phyloP scores from a whole-genome alignment of 257 asterid genomes.

The Eustoma russellianum region DNA sequence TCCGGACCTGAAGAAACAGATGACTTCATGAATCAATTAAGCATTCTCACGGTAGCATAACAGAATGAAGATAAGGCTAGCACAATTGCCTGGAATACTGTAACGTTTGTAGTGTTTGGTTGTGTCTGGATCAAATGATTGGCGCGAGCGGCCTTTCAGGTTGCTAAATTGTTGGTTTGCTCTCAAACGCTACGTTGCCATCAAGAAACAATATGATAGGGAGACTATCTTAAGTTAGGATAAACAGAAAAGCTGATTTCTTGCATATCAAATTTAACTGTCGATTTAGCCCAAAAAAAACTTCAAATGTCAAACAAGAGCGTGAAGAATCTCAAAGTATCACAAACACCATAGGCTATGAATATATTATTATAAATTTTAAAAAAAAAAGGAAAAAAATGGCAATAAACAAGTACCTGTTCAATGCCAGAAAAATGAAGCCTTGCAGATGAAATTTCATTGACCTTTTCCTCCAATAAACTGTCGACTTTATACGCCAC shows the following conservation, averaged over 20 bases:
- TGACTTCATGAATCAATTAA: not conserved
- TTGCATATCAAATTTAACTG: not conserved
- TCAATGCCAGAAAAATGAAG: constrained; percentile 42
- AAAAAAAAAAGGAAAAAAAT: too few relatives aligned
- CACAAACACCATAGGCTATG: too few relatives aligned
- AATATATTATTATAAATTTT: too few relatives aligned
- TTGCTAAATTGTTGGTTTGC: constrained; percentile 27
- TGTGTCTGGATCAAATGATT: constrained; percentile 27
- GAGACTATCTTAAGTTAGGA: not conserved
- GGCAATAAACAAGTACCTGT: constrained; percentile 33
- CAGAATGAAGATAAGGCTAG: constrained; percentile 3
- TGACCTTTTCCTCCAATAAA: constrained; percentile 48
- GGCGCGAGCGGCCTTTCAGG: constrained; percentile 31
- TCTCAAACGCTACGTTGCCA: constrained; percentile 30
- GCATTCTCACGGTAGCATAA: too few relatives aligned
- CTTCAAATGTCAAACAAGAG: not conserved
- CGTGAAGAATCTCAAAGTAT: too few relatives aligned
- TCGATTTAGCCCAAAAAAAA: too few relatives aligned
- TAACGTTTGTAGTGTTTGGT: constrained; percentile 53
- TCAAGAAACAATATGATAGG: not conserved
- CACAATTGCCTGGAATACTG: constrained; percentile 34
- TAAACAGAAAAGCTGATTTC: not conserved
- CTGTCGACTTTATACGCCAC: constrained; percentile 53
- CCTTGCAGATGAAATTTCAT: constrained; percentile 40
- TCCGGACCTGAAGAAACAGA: constrained; percentile 4